phyloP scores from a whole-genome alignment of 257 asterid species.

The Solanum rostratum region DNA sequence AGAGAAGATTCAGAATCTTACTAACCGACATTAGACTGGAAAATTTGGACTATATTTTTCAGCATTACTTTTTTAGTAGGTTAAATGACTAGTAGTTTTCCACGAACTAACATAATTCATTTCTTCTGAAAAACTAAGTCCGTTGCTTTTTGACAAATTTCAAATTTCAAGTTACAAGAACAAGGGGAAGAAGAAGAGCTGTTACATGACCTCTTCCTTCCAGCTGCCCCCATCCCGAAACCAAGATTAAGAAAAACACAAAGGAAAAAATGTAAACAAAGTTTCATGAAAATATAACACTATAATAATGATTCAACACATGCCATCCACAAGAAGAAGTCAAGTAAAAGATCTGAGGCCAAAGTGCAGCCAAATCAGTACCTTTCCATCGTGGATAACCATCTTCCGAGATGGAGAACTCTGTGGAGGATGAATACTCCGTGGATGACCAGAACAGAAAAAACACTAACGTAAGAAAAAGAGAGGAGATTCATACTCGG shows the following conservation, averaged over 20 bases:
- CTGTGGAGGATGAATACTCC: conserved; percentile 12
- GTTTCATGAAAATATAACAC: background rate
- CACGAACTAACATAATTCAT: background rate
- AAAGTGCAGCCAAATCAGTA: background rate
- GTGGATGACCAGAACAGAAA: background rate
- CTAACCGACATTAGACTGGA: background rate
- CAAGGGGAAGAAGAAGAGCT: background rate
- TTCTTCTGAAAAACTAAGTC: background rate
- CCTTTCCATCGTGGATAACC: conserved; percentile 54
- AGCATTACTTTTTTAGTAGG: background rate
- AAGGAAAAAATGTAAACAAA: background rate
- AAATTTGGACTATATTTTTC: background rate
- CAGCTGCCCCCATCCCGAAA: background rate
- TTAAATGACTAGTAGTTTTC: background rate
- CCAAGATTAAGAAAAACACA: background rate
- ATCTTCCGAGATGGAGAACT: conserved; percentile 12
- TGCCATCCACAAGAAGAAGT: background rate
- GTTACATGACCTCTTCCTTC: background rate
- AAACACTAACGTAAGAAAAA: background rate
- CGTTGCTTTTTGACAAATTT: background rate
- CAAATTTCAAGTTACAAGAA: background rate
- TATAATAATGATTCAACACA: background rate
- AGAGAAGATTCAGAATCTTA: background rate
- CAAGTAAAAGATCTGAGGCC: background rate
- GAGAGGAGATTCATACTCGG: background rate